Evolutionary conservation across 1,284 basidiomycete genomes (phyloP), one percentile per base, ranked within the genome.

Genomic region (Cryptococcus wingfieldii): DNA sequence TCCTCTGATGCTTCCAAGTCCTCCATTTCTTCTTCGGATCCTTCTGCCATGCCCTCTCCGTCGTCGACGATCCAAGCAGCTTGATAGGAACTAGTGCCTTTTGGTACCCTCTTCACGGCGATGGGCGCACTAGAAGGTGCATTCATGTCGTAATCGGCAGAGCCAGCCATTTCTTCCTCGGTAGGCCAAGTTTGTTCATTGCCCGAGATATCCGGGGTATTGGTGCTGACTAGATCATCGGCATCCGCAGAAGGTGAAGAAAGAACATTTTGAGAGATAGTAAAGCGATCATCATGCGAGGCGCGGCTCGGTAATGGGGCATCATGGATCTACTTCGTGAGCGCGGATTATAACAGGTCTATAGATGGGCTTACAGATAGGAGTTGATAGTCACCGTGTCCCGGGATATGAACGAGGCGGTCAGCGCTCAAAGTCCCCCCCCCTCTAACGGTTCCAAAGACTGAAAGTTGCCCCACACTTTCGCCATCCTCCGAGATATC

Each of bases 141-240:
- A n/a, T 42, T 13, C 16, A 46, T 27, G n/a, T 18, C 25, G 44
- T 27, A 14, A 8, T 46, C 44, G 5, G 55, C 53, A 27, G 38
- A 74, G 69, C 58, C 79, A 41, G 60, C 70, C 86, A 98, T 90
- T 74, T 98, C 95, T 65, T 98, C 95, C 72, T 98, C 93, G 0
- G 93, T 97, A 0, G 95, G 95, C 94, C 95, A 98, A 0, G 95
- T 98, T 77, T 98, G 95, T 70, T 98, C 95, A 70, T 95, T 95
- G 14, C 82, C 85, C 77, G 97, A 82, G 58, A 90, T 84, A 66
- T 98, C 92, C 0, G 89, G 89, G 34, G 87, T 85, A 69, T 98
- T 97, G 58, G 84, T 87, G 1, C 89, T 90, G 2, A 90, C 83
- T 31, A 98, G 79, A 5, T 94, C 95, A 72, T 98, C 95, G 1